Evolutionary conservation across 441 rosid genomes (phyloP), one percentile per base, ranked within the genome.

Genomic region (Erodium moschatum): DNA sequence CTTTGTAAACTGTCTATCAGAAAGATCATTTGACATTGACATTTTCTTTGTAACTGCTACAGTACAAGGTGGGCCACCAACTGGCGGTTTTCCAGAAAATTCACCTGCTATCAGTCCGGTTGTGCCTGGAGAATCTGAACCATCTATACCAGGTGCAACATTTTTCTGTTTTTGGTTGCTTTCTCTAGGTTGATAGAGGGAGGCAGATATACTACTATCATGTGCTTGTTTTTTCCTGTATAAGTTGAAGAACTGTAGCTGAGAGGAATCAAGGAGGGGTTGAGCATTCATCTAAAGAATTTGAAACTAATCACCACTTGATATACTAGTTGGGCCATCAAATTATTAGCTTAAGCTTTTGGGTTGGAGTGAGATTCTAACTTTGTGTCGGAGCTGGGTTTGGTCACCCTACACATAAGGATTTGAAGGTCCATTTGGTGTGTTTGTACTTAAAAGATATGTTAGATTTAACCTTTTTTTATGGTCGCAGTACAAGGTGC

Each of bases 41-140:
- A 6, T 29, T 70, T 67, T 46, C 66, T 69, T 8, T 29, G 73
- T 67, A 54, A 44, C 18, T 65, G 64, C 65, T 65, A 71, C 67
- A 76, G 78, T 69, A 50, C 74, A 85, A 72, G 78, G 67, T 66
- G 75, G 71, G 46, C 77, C 89, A 33, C 80, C 85, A 0, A 71
- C 31, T 13, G 69, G 77, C 38, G 68, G 63, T 65, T 61, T 72
- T 71, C 84, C 82, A 5, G 79, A 54, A 56, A 74, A 69, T 77
- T 75, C 87, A 52, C 81, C 86, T 0, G 75, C 79, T 3, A 65
- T 71, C 71, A 81, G 72, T 63, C 86, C 85, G 4, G 61, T 67
- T 33, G 15, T 75, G 68, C 85, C 86, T 13, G 50, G 50, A 11
- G 15, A 44, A 1, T 44, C 50, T 44, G 50, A 44, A 44, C 50